These are phyloP conservation scores for Chaetomidium leptoderma DNA, from an alignment of 495 filamentous ascomycete genomes.

Conservation along the genomic window DNA sequence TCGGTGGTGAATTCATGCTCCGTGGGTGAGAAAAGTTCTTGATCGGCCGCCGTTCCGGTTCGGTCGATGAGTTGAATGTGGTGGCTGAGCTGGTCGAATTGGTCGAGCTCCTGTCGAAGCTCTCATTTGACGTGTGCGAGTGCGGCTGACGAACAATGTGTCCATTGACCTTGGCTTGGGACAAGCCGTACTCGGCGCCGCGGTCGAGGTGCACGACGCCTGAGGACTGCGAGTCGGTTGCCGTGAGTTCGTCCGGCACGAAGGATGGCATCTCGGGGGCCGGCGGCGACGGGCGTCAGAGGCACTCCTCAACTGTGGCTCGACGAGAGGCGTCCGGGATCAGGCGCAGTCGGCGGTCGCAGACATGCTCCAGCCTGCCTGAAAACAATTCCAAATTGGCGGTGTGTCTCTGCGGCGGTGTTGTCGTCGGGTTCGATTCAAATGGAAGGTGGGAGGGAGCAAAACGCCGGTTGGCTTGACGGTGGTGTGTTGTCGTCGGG, in stretches of 20 bases:
- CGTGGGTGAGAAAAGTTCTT: slow-evolving; percentile 20
- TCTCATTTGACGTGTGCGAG: slow-evolving; percentile 34
- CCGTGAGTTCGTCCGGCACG: slow-evolving; percentile 48
- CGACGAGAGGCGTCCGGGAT: slow-evolving; percentile 7
- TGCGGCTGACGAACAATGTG: slow-evolving; percentile 30
- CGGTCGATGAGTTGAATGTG: slow-evolving; percentile 30
- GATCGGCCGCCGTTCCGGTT: slow-evolving; percentile 20
- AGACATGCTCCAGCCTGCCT: slow-evolving; percentile 24
- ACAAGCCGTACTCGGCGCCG: slow-evolving; percentile 30
- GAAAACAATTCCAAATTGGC: neutral
- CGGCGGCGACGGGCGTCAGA: neutral
- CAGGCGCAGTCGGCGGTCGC: slow-evolving; percentile 13
- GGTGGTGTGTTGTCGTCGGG: slow-evolving; percentile 10
- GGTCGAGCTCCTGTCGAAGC: slow-evolving; percentile 33
- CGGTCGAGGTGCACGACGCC: slow-evolving; percentile 34
- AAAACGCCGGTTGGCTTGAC: neutral
- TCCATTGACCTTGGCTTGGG: slow-evolving; percentile 30
- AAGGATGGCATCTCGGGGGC: slow-evolving; percentile 55
- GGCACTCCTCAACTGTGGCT: slow-evolving; percentile 17
- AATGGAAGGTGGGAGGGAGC: neutral
- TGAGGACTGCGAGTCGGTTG: slow-evolving; percentile 41
- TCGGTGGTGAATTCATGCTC: slow-evolving; percentile 30
- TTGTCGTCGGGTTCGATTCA: neutral
- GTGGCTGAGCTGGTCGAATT: slow-evolving; percentile 32
- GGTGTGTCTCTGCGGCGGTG: neutral